Conservation (phyloP, 2,329 filamentous ascomycete genomes). For the Neurospora crassa region DNA sequence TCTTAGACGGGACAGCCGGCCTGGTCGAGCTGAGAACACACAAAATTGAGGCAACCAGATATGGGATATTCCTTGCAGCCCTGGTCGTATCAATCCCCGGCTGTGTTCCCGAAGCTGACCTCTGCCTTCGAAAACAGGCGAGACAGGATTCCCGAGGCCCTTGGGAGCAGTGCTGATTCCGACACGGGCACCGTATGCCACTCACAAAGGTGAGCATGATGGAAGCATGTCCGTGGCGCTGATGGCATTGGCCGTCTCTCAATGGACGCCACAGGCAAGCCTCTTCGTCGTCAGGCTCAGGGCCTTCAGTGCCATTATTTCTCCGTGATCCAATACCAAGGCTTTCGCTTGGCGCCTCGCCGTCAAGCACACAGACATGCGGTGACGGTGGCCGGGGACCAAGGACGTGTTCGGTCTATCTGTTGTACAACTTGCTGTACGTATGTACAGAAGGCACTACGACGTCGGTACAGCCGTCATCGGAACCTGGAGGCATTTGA, state of each 20-base stretch:
- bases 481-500: neutral
- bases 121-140: neutral
- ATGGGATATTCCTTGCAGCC: neutral
- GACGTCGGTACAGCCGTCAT: neutral
- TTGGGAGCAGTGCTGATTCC: neutral
- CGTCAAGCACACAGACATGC: constrained; percentile 2
- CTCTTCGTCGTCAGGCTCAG: neutral
- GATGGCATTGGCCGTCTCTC: neutral
- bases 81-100: neutral
- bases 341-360: neutral
- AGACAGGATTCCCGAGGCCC: neutral
- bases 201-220: neutral
- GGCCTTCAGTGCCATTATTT: neutral
- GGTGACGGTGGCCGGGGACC: constrained; percentile 4
- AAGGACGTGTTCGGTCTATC: neutral
- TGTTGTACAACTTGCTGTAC: neutral
- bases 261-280: neutral
- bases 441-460: neutral
- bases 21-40: neutral
- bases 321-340: neutral
- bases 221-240: neutral
- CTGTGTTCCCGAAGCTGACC: neutral
- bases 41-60: neutral
- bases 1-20: neutral
- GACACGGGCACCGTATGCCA: neutral